Conservation (phyloP, 1,284 basidiomycete species). For the Ustilago nuda region DNA sequence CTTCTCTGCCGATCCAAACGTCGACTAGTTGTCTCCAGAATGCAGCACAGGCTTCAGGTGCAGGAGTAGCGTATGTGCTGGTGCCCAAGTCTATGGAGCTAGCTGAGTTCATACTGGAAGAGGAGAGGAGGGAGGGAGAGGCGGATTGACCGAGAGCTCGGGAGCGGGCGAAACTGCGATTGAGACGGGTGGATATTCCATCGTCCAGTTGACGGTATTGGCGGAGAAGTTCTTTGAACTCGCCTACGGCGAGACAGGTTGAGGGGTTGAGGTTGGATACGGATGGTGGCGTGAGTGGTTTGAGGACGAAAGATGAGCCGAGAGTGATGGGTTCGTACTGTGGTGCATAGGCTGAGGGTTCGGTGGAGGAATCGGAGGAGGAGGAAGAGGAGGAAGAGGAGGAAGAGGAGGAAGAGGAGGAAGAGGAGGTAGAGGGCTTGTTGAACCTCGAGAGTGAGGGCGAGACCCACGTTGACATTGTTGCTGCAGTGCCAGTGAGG, state of each 20-base stretch:
- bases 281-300: constrained; percentile 32
- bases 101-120: constrained; percentile 24
- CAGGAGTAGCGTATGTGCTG: constrained; percentile 52
- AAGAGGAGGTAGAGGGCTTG: constrained; percentile 4
- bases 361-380: background rate
- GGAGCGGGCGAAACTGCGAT: constrained; percentile 56
- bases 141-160: constrained; percentile 52
- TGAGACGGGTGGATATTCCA: constrained; percentile 59
- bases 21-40: constrained; percentile 61
- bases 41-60: constrained; percentile 43
- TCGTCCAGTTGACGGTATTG: constrained; percentile 66
- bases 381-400: constrained; percentile 5
- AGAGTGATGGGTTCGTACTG: constrained; percentile 40
- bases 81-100: constrained; percentile 52
- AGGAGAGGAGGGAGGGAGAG: constrained; percentile 56
- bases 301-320: constrained; percentile 35
- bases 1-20: constrained; percentile 62
- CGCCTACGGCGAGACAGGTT: constrained; percentile 53
- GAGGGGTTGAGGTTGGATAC: constrained; percentile 53
- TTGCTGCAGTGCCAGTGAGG: background rate
- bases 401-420: constrained; percentile 3
- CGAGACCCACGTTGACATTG: constrained; percentile 44
- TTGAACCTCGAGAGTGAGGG: constrained; percentile 42
- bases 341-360: constrained; percentile 10
- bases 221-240: constrained; percentile 61